Conservation (phyloP, 2,329 filamentous ascomycete species). For the Dactylonectria macrodidyma region DNA sequence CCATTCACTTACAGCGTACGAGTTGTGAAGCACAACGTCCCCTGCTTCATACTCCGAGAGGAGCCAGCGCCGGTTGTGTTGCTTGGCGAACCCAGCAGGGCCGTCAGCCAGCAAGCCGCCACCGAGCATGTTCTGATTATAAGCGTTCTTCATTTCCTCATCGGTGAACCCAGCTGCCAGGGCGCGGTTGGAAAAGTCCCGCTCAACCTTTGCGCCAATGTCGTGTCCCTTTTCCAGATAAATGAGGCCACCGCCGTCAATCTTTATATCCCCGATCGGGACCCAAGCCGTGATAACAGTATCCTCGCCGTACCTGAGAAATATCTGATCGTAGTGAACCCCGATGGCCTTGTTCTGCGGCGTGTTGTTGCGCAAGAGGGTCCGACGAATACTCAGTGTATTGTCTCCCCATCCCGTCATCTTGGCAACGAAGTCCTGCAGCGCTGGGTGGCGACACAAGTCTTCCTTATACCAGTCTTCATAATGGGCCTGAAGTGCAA, state of each 20-base stretch:
- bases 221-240: no score
- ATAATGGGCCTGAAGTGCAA: background rate
- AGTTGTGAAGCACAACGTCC: no score
- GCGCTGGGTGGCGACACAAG: slow-evolving; percentile 27
- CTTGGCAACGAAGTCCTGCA: slow-evolving; percentile 15
- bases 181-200: no score
- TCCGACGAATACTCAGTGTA: slow-evolving; percentile 24
- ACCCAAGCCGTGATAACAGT: slow-evolving; percentile 72
- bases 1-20: no score
- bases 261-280: slow-evolving; percentile 63
- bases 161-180: no score
- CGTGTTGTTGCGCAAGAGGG: slow-evolving; percentile 68
- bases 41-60: no score
- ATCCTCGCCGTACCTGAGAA: slow-evolving; percentile 68
- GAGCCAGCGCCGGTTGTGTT: no score
- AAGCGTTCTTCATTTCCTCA: no score
- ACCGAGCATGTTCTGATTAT: no score
- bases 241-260: background rate
- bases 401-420: slow-evolving; percentile 29
- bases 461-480: slow-evolving; percentile 31
- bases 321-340: slow-evolving; percentile 74
- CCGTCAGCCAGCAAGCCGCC: no score
- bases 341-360: slow-evolving; percentile 71
- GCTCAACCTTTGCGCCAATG: no score
- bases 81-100: no score